A percentile compares a stretch with the other conserved stretches of the same genome.
phyloP scores from a whole-genome alignment of 306 rosid genomes.

The Cucurbita ficifolia region DNA sequence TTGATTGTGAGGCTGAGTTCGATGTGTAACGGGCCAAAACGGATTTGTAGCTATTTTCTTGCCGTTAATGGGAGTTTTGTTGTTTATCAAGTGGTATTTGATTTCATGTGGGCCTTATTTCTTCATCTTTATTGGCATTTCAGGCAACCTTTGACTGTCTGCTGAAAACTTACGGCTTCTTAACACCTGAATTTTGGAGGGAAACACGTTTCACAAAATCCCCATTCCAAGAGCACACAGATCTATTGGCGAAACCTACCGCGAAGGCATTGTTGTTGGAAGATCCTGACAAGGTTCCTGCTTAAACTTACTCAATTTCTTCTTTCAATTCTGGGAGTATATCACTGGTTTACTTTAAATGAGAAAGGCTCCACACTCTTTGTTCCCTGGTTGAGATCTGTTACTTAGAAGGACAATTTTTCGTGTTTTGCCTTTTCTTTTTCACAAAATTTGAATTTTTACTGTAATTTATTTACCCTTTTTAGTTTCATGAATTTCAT shows the following conservation, averaged over 20 bases:
- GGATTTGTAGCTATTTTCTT: neutral
- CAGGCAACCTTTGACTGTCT: neutral
- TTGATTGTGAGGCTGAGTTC: neutral
- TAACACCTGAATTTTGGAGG: neutral
- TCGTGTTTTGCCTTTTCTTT: neutral
- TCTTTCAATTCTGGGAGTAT: neutral
- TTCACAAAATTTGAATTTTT: neutral
- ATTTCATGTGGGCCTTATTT: neutral
- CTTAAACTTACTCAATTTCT: neutral
- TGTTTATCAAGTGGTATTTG: neutral
- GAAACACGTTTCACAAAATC: neutral
- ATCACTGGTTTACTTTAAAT: neutral
- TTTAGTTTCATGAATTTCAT: neutral
- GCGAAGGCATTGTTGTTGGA: neutral
- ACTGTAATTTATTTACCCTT: neutral
- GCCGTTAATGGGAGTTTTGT: neutral
- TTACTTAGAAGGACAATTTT: neutral
- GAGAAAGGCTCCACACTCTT: neutral
- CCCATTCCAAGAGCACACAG: neutral
- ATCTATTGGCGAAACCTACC: neutral
- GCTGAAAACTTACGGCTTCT: neutral
- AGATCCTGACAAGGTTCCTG: neutral
- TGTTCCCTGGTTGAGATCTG: neutral
- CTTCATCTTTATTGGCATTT: neutral
- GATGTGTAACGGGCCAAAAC: too few species aligned